Evolutionary conservation across 2,329 filamentous ascomycete species (phyloP).

Genomic region (Aureobasidium musti): DNA sequence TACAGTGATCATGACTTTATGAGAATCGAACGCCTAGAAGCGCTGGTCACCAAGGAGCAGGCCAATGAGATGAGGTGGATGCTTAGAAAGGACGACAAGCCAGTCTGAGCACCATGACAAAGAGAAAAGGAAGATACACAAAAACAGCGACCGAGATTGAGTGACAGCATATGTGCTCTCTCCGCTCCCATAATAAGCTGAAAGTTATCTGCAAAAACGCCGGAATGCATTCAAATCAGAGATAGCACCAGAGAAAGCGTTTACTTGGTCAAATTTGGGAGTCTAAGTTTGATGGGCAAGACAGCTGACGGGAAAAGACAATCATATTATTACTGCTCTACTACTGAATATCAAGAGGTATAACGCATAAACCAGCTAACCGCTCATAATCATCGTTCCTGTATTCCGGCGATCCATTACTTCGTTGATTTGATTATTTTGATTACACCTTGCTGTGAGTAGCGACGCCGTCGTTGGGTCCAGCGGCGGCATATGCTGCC

Average conservation of each 20-base stretch:
- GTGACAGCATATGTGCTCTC: no score
- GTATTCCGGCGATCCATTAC: not conserved
- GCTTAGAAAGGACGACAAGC: slow-evolving; percentile 38
- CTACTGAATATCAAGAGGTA: slow-evolving; percentile 20
- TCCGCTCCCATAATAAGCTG: no score
- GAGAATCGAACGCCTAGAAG: slow-evolving; percentile 51
- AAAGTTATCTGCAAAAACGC: no score
- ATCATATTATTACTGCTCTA: slow-evolving; percentile 16
- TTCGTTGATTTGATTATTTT: not conserved
- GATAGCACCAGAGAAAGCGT: no score
- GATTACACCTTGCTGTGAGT: slow-evolving; percentile 22
- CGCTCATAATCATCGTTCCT: slow-evolving; percentile 16
- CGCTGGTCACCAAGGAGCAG: slow-evolving; percentile 57
- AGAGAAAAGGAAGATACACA: not conserved
- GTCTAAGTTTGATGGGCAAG: no score
- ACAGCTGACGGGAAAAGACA: not conserved
- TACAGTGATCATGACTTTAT: slow-evolving; percentile 69
- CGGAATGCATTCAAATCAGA: no score
- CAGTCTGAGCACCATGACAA: not conserved
- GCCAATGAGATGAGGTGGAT: slow-evolving; percentile 52
- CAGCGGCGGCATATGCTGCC: slow-evolving; percentile 20
- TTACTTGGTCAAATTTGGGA: no score
- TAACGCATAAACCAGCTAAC: slow-evolving; percentile 12
- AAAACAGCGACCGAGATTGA: no score
- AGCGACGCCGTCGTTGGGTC: slow-evolving; percentile 23